Evolutionary conservation across 306 rosid species (phyloP).

Genomic region (Hippophae rhamnoides): DNA sequence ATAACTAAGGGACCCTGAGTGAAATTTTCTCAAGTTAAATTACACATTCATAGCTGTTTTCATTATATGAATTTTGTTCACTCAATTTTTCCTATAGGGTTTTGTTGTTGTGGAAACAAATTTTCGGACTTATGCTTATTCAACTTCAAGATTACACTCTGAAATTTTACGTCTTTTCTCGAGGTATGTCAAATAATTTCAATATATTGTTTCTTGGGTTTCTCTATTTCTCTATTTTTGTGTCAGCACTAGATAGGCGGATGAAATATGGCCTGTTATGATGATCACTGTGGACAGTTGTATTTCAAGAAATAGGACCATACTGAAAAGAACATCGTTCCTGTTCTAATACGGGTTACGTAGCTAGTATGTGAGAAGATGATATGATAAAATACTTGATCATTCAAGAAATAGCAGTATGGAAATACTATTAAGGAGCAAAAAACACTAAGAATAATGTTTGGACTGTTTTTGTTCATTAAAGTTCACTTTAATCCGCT

Average conservation of each 20-base stretch:
- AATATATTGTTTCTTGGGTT: not conserved
- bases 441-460: too few relatives aligned
- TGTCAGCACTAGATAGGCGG: too few relatives aligned
- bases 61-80: not conserved
- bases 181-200: conserved; percentile 32
- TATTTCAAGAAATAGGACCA: too few relatives aligned
- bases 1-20: not conserved
- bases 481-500: too few relatives aligned
- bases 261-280: not conserved
- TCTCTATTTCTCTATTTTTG: not conserved
- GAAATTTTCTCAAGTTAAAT: too few relatives aligned
- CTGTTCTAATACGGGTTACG: too few relatives aligned
- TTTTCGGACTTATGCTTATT: conserved; percentile 85
- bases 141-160: conserved; percentile 79
- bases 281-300: not conserved
- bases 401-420: too few relatives aligned
- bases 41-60: not conserved
- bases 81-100: conserved; percentile 39
- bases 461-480: too few relatives aligned
- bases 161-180: conserved; percentile 89
- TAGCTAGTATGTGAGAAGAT: too few relatives aligned
- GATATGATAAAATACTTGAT: too few relatives aligned
- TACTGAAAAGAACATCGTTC: too few relatives aligned
- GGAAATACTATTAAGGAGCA: too few relatives aligned
- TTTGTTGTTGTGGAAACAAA: conserved; percentile 92